Evolutionary conservation across 2,329 filamentous ascomycete species (phyloP), one percentile per base, ranked within the genome.

Genomic region (Mollisiaceae sp.): DNA sequence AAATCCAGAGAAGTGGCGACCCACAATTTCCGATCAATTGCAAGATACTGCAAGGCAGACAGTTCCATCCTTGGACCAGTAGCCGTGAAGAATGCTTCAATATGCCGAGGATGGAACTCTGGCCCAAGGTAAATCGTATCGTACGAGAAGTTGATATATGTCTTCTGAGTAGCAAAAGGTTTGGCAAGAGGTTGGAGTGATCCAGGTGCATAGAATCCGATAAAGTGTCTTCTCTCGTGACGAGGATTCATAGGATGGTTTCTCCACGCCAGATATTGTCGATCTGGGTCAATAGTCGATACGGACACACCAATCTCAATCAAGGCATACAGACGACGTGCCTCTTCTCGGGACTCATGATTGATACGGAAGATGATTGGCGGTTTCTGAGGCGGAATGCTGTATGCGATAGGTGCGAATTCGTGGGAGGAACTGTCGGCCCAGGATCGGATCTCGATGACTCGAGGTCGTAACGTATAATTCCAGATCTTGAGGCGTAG

Each of bases 401-500:
- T 65, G 56, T 65, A 67, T 62, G 69, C 69, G 38, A 70, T 67
- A 4, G 70, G 70, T 3, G 56, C 57, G 20, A 61, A 32, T 32
- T 32, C 27, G 27, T 32, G 63, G 11, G n/a, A 41, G 18, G 20
- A 47, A 11, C 56, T 64, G 24, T 68, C 38, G 38, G 69, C 68
- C 68, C 69, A 72, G n/a, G 70, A 71, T 35, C 70, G 63, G n/a
- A 72, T 45, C 43, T 72, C 70, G 20, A 72, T 65, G 1, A 72
- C 63, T 47, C 69, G 66, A 8, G 58, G 39, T 4, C 61, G 63
- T 0, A 54, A 36, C 11, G 69, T 64, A 18, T 71, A 66, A 8
- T 57, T 50, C 72, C 72, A 74, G 27, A 74, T 69, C 47, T 65
- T 63, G 5, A 74, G 60, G 6, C 71, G 64, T 4, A 74, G 64